These are phyloP conservation scores for Solanum piurae DNA, from an alignment of 257 asterid species.

Conservation along the genomic window DNA sequence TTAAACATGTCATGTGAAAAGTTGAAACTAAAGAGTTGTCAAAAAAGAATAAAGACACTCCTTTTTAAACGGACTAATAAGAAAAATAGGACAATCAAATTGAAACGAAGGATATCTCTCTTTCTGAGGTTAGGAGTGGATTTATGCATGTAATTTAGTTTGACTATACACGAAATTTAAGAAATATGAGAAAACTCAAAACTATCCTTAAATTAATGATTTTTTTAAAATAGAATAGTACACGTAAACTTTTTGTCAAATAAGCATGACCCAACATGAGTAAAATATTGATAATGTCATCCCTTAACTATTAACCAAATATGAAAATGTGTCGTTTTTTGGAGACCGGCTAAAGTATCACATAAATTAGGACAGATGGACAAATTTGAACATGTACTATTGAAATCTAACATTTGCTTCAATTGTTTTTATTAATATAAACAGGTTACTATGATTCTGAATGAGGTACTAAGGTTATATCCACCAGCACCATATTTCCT, in stretches of 20 bases:
- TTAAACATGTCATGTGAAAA: neutral
- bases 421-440: neutral
- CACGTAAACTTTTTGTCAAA: neutral
- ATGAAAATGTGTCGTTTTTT: neutral
- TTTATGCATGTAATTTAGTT: neutral
- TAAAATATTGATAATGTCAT: no score
- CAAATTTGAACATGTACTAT: neutral
- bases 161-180: neutral
- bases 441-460: slow-evolving; percentile 41
- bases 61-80: neutral
- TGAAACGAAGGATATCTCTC: neutral
- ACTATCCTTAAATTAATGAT: no score
- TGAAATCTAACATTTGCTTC: neutral
- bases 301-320: no score
- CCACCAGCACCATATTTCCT: slow-evolving; percentile 31
- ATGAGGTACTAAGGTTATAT: slow-evolving; percentile 44
- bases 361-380: neutral
- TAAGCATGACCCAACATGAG: neutral
- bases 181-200: no score
- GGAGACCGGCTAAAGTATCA: neutral
- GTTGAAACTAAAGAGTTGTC: neutral
- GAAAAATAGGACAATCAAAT: neutral
- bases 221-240: no score
- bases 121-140: neutral
- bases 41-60: neutral